phyloP scores from a whole-genome alignment of 257 asterid species.

The Solanum corneliomulleri region DNA sequence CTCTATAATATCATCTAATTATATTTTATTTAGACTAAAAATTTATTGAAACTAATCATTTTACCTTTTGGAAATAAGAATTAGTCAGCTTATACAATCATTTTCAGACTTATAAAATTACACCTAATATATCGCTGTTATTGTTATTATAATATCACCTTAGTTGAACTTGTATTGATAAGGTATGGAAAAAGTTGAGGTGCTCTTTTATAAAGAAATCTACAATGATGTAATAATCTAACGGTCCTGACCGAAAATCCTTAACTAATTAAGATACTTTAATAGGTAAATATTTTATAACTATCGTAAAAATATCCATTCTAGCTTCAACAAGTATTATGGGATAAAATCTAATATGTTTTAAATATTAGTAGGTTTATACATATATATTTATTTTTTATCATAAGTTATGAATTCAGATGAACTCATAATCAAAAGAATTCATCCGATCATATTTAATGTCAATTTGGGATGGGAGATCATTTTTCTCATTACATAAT shows the following conservation, averaged over 20 bases:
- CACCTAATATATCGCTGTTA: not conserved
- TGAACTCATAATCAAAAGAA: no score
- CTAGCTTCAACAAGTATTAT: not conserved
- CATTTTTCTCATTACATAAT: no score
- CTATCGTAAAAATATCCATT: not conserved
- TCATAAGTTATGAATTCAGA: not conserved
- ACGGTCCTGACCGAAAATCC: not conserved
- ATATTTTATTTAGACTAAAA: accelerated
- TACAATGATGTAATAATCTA: not conserved
- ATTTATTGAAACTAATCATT: not conserved
- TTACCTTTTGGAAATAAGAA: not conserved
- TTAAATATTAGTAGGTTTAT: not conserved
- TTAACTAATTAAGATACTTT: not conserved
- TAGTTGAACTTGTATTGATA: not conserved
- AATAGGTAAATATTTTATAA: not conserved
- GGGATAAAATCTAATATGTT: not conserved
- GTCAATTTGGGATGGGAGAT: no score
- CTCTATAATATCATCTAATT: not conserved
- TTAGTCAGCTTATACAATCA: not conserved
- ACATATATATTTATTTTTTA: no score
- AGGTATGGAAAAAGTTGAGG: not conserved
- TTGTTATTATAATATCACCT: not conserved
- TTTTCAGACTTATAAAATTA: not conserved
- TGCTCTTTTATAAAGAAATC: not conserved
- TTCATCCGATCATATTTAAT: no score